Base-by-base conservation (phyloP, 148 eudicot genomes). In the Chenopodium suecicum region DNA sequence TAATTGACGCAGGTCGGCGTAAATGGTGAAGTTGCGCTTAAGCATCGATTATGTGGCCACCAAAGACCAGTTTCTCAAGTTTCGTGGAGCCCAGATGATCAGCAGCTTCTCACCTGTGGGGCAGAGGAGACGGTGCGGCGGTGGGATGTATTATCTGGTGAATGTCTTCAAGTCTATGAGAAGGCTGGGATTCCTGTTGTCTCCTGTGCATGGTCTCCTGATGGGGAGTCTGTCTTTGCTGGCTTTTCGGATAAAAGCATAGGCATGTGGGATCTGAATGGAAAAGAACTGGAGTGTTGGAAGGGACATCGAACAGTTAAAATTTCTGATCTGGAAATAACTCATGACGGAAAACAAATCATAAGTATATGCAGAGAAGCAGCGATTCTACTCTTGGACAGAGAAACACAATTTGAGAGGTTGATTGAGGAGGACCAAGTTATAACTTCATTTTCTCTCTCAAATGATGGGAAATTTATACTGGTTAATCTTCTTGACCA, bases 131-230 rank as follows among this genome's bases (percentile, higher is more conserved):
- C 76, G 34, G 84, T 91, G 77, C 88, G 93, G 71, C 90, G 90
- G 52, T 94, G 98, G 98, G 91, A 92, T 80, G 88, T 91, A 78
- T 56, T 69, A 46, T 86, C 94, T 72, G 98, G 97, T 79, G 89
- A 91, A 83, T 94, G 97, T 82, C 89, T 91, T 37, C 88, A 87
- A 82, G 80, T 90, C 65, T 94, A 91, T 77, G 93, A 91, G 74
- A 94, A 89, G 85, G 73, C 63, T 68, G 90, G 90, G 68, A 56
- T 87, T 60, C 90, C 91, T 80, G 77, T 85, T 58, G 82, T 92
- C n/a, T 94, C 98, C 4, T 94, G 98, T 88, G 94, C 85, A 23
- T 94, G 98, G 98, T 86, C 90, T 41, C 90, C 91, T 25, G 92
- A 91, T 88, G 97, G 93, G 25, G 87, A 88, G 67, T 83, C 83